phyloP scores from a whole-genome alignment of 1,284 basidiomycete species.

The Volvariella surrecta region DNA sequence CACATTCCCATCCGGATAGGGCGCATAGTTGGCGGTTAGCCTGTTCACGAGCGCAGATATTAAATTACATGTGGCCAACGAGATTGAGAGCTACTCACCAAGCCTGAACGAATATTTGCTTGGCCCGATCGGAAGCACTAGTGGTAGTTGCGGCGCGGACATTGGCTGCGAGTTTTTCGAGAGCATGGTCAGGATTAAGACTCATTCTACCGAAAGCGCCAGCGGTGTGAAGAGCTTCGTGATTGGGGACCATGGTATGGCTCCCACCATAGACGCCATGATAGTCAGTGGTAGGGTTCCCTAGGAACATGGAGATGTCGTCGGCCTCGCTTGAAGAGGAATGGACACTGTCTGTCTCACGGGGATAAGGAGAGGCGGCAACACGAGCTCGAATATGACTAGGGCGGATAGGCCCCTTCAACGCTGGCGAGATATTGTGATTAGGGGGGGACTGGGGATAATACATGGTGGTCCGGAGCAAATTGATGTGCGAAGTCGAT shows the following conservation, averaged over 20 bases:
- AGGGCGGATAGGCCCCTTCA: slow-evolving; percentile 65
- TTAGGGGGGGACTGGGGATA: slow-evolving; percentile 59
- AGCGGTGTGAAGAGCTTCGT: slow-evolving; percentile 56
- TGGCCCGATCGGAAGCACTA: slow-evolving; percentile 79
- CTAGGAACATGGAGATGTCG: slow-evolving; percentile 70
- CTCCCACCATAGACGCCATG: slow-evolving; percentile 45
- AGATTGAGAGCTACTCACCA: slow-evolving; percentile 41
- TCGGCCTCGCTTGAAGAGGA: slow-evolving; percentile 81
- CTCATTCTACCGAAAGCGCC: slow-evolving; percentile 69
- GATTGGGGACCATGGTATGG: slow-evolving; percentile 44
- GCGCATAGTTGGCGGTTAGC: slow-evolving; percentile 81
- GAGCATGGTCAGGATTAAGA: slow-evolving; percentile 61
- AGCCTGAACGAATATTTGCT: slow-evolving; percentile 85
- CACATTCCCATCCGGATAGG: slow-evolving; percentile 87
- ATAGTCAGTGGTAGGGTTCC: slow-evolving; percentile 47
- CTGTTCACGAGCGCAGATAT: slow-evolving; percentile 26
- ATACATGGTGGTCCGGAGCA: slow-evolving; percentile 17
- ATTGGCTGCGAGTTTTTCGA: slow-evolving; percentile 80
- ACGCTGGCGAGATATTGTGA: slow-evolving; percentile 55
- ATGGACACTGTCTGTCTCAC: slow-evolving; percentile 76
- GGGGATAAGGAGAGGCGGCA: slow-evolving; percentile 72
- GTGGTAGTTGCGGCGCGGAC: slow-evolving; percentile 83
- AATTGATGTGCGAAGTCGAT: slow-evolving; percentile 13
- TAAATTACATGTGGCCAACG: neutral
- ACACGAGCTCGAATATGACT: slow-evolving; percentile 69